phyloP scores from a whole-genome alignment of 2,329 filamentous ascomycete genomes.

The Dactylella cylindrospora region DNA sequence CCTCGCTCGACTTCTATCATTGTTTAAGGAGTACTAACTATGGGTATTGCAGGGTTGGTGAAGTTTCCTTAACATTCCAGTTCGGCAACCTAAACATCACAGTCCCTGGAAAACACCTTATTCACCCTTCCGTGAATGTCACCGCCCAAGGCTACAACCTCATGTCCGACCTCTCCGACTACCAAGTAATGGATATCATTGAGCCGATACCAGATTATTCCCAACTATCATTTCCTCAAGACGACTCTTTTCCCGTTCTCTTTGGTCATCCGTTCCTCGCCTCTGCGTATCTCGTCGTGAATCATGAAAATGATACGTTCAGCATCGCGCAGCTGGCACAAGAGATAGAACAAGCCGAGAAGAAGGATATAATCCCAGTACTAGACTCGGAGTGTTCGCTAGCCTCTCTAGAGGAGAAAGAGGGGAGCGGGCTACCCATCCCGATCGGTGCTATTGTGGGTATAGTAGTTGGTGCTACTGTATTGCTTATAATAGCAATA shows the following conservation, averaged over 20 bases:
- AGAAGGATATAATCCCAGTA: too few relatives aligned
- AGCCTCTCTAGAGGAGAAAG: background rate
- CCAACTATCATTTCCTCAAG: background rate
- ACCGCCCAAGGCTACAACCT: background rate
- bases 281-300: conserved; percentile 2
- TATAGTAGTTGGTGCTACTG: background rate
- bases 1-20: too few relatives aligned
- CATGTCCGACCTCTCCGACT: background rate
- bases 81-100: background rate
- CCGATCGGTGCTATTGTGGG: background rate
- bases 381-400: background rate
- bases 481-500: background rate
- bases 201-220: background rate
- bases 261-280: conserved; percentile 14
- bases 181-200: conserved; percentile 1
- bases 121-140: background rate
- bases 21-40: too few relatives aligned
- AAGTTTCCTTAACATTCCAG: background rate
- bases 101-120: background rate
- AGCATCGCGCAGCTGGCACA: background rate
- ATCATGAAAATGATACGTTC: conserved; percentile 6
- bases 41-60: too few relatives aligned
- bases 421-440: background rate
- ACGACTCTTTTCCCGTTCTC: background rate
- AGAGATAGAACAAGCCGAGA: too few relatives aligned